Evolutionary conservation across 768 basidiomycete species (phyloP), one percentile per base, ranked within the genome.

Genomic region (Leucocoprinus leucothites): DNA sequence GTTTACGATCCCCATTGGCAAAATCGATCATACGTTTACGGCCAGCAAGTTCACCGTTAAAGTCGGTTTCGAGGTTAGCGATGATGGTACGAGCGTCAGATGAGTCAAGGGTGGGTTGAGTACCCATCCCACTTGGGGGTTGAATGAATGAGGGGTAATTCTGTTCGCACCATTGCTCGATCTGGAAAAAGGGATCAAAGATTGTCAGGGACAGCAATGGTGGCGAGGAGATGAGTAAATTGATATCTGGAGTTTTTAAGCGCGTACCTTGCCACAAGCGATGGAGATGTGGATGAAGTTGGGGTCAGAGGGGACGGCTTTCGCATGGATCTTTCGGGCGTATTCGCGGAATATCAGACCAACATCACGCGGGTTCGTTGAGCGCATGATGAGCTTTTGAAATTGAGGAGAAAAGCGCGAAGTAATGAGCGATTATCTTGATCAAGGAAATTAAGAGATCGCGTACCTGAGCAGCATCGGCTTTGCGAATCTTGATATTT

Each of bases 401-500:
- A 28, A 3, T 38, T n/a, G 11, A 38, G 5, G 16, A 6, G 14
- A n/a, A n/a, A 4, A 38, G 38, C n/a, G n/a, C n/a, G n/a, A n/a
- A 31, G 11, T 38, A 13, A 38, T 38, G 7, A 38, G 9, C 38
- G 38, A 38, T 38, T 11, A 31, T 31, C 31, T 11, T 31, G 31
- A 31, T 31, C 11, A 5, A 11, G 31, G 31, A 22, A 24, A 22
- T 40, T 19, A 51, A 28, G 18, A 18, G 40, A 38, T 45, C 18
- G 5, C 72, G 53, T 65, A 94, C 95, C 61, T 73, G 63, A 1
- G 94, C 93, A 44, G 96, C 94, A 60, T 86, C 82, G 1, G 93
- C 94, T 66, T 94, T 94, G 56, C 95, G 82, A 58, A 99, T 99
- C 74, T 99, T 98, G 67, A 97, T 85, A 67, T 97, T 95, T 63